phyloP scores from a whole-genome alignment of 2,329 filamentous ascomycete species.

The Alternaria brassicae region DNA sequence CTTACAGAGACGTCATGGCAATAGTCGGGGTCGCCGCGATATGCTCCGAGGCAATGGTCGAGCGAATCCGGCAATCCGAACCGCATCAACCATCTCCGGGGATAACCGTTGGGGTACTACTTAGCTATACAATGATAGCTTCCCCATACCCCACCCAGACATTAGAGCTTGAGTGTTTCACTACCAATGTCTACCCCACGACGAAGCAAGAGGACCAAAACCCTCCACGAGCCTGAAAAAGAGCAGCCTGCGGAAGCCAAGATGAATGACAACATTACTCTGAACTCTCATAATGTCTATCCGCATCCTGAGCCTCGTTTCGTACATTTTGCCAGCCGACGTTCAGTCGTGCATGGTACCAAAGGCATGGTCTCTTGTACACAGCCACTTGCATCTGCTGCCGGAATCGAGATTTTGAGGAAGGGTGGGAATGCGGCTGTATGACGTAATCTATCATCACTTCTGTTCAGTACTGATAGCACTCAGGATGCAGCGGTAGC shows the following conservation, averaged over 20 bases:
- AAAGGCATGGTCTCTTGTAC: slow-evolving; percentile 90
- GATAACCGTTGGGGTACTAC: slow-evolving; percentile 33
- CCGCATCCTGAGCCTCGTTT: slow-evolving; percentile 61
- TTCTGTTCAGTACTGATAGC: slow-evolving; percentile 3
- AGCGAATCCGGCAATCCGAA: slow-evolving; percentile 35
- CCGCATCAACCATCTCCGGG: slow-evolving; percentile 37
- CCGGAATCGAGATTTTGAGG: slow-evolving; percentile 82
- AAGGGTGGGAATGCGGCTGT: slow-evolving; percentile 93
- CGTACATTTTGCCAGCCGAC: slow-evolving; percentile 74
- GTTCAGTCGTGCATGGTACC: slow-evolving; percentile 92
- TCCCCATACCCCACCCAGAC: slow-evolving; percentile 13
- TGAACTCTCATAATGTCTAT: slow-evolving; percentile 53
- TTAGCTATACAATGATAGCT: slow-evolving; percentile 13
- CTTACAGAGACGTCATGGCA: slow-evolving; percentile 17
- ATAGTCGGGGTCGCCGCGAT: slow-evolving; percentile 10
- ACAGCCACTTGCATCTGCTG: slow-evolving; percentile 87
- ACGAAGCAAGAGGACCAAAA: slow-evolving; percentile 24
- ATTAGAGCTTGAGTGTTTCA: background rate
- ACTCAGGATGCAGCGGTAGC: slow-evolving; percentile 91
- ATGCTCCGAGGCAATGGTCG: slow-evolving; percentile 25
- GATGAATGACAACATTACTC: slow-evolving; percentile 6
- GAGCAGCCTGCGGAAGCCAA: slow-evolving; percentile 1
- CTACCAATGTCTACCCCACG: slow-evolving; percentile 19
- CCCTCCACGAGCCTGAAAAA: slow-evolving; percentile 10
- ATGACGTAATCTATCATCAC: slow-evolving; percentile 51